Conservation (phyloP, 1,284 basidiomycete genomes). For the Pseudomicrostroma phylloplanum region DNA sequence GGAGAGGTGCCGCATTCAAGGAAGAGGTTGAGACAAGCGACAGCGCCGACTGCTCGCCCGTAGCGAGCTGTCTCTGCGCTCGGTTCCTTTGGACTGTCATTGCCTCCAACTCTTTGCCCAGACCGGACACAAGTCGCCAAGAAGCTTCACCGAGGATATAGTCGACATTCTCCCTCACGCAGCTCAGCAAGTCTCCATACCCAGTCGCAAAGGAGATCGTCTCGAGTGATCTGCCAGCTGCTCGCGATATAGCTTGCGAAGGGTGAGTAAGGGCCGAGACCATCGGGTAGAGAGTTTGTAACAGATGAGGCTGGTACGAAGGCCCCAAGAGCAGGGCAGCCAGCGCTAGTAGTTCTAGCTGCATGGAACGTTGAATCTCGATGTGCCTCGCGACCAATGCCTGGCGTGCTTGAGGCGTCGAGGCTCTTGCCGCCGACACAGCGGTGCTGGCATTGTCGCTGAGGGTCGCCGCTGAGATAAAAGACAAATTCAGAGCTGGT, state of each 20-base stretch:
- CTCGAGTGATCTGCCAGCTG: constrained; percentile 19
- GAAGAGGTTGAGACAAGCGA: neutral
- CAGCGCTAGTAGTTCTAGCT: constrained; percentile 27
- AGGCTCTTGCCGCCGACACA: neutral
- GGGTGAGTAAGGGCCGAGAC: constrained; percentile 30
- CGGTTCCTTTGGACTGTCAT: neutral
- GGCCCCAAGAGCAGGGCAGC: constrained; percentile 33
- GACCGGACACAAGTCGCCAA: constrained; percentile 23
- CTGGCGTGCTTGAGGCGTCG: too few species aligned
- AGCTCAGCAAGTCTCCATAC: constrained; percentile 33
- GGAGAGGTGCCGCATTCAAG: constrained; percentile 16
- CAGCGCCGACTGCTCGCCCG: neutral
- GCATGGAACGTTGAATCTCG: constrained; percentile 3
- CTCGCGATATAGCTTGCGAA: constrained; percentile 12
- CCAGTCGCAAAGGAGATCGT: constrained; percentile 33
- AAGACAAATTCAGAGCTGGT: constrained; percentile 28
- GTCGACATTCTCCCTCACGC: constrained; percentile 42
- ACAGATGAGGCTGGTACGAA: constrained; percentile 27
- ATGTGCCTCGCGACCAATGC: neutral
- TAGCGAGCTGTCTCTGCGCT: too few species aligned
- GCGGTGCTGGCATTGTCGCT: neutral
- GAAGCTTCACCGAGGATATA: constrained; percentile 43
- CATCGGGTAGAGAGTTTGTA: constrained; percentile 35
- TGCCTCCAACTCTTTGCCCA: constrained; percentile 15
- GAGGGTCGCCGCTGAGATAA: constrained; percentile 22